phyloP scores from a whole-genome alignment of 2,329 filamentous ascomycete species.

The Fusarium tuaranense region DNA sequence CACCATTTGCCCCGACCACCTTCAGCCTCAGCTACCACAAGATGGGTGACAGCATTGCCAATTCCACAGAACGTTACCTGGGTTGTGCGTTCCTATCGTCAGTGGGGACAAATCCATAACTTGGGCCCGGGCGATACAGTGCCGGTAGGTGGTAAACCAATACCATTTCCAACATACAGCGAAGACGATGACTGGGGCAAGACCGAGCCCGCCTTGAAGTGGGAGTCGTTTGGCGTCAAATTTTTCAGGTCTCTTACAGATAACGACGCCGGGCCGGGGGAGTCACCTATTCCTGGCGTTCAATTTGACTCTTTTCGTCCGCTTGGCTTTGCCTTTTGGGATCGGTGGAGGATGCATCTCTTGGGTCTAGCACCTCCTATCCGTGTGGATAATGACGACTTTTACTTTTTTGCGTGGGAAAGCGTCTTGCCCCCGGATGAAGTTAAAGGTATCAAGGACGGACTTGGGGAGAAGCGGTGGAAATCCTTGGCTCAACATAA shows the following conservation, averaged over 20 bases:
- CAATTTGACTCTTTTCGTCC: slow-evolving; percentile 30
- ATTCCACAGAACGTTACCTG: neutral
- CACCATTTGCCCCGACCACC: neutral
- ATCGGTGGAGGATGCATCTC: slow-evolving; percentile 16
- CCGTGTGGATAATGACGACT: neutral
- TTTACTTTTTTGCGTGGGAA: neutral
- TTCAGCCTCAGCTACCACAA: neutral
- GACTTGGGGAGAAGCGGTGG: neutral
- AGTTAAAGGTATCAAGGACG: neutral
- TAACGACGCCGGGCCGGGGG: neutral
- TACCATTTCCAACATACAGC: neutral
- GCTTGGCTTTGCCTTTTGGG: slow-evolving; percentile 35
- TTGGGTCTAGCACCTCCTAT: neutral
- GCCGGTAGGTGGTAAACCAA: neutral
- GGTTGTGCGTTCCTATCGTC: neutral
- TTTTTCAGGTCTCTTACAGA: neutral
- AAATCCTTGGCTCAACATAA: neutral
- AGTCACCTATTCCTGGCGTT: slow-evolving; percentile 16
- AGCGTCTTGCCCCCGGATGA: slow-evolving; percentile 10
- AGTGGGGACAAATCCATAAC: neutral
- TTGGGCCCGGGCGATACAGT: neutral
- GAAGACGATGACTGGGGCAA: neutral
- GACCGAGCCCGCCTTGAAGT: neutral
- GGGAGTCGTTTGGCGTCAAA: neutral
- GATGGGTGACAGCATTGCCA: neutral